Base-by-base conservation (phyloP, 768 basidiomycete genomes). In the Lactarius hengduanensis region DNA sequence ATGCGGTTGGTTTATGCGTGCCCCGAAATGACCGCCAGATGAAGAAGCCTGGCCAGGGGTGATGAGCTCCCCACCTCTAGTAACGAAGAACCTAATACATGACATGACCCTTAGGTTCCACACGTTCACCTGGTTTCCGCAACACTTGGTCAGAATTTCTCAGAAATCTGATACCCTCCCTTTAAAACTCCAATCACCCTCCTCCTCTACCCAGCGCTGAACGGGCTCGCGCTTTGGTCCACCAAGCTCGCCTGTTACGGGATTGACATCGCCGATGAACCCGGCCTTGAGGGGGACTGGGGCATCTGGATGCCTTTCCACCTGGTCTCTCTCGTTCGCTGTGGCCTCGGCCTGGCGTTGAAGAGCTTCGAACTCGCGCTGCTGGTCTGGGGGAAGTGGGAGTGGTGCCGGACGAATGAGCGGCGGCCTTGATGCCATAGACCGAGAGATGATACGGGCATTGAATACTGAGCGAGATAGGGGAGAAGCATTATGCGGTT, bases 171-270 rank as follows among this genome's bases (percentile, higher is more conserved):
- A 91, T 32, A 92, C 92, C 28, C 92, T 81, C 13, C 94, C 94
- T 72, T 91, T 92, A 79, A 89, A 92, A 71, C 92, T 95, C 94
- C 94, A 96, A 73, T 95, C 94, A 3, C 90, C 89, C 55, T 82
- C 80, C 43, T 81, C 77, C 7, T 76, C 72, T 20, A 78, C 79
- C 85, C 86, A 88, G 59, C 78, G 82, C 41, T 78, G 74, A 11
- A 95, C 83, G 16, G 94, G 94, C 74, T 96, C 94, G 36, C 80
- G 82, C 79, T 95, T 96, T 26, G 94, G 94, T 0, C 94, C 94
- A 0, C 91, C 92, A 57, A 83, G 78, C 76, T 96, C 94, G 15
- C 94, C 94, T 2, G 94, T 96, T 2, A 70, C 70, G 1, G 94
- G 94, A 71, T 96, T 94, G 43, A 80, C 75, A 54, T 94, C 87